These are phyloP conservation scores for Cymbopogon citratus DNA, from an alignment of 176 grass and related monocot genomes.

Conservation along the genomic window DNA sequence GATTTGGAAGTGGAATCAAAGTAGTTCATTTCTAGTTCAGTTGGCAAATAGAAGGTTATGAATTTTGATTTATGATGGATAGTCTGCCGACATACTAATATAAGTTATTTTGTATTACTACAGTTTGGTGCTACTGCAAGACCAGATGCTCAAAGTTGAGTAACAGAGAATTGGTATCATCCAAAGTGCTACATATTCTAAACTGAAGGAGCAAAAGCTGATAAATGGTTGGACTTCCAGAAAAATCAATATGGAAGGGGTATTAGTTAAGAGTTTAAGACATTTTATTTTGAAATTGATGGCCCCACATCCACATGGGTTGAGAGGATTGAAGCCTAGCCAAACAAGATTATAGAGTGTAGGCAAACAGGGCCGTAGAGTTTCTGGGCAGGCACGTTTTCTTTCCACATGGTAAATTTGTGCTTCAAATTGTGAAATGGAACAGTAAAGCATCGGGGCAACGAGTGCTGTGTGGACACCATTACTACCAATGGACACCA, in stretches of 20 bases:
- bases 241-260: no score
- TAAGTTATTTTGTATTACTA: neutral
- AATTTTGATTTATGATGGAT: neutral
- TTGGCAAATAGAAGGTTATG: neutral
- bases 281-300: neutral
- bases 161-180: neutral
- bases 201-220: neutral
- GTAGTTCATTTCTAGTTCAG: conserved; percentile 33
- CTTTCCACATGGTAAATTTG: neutral
- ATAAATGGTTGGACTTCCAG: neutral
- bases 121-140: neutral
- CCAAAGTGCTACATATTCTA: no score
- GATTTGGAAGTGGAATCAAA: conserved; percentile 54
- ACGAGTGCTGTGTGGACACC: neutral
- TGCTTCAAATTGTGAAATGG: neutral
- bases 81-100: neutral
- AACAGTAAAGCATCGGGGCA: neutral
- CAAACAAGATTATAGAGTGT: neutral
- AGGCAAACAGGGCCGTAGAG: neutral
- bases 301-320: neutral
- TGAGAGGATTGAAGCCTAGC: neutral
- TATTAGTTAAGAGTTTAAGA: neutral
- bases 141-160: neutral
- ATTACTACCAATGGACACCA: neutral
- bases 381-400: neutral